Evolutionary conservation across 2,329 filamentous ascomycete genomes (phyloP), one percentile per base, ranked within the genome.

Genomic region (Xylaria sp.): DNA sequence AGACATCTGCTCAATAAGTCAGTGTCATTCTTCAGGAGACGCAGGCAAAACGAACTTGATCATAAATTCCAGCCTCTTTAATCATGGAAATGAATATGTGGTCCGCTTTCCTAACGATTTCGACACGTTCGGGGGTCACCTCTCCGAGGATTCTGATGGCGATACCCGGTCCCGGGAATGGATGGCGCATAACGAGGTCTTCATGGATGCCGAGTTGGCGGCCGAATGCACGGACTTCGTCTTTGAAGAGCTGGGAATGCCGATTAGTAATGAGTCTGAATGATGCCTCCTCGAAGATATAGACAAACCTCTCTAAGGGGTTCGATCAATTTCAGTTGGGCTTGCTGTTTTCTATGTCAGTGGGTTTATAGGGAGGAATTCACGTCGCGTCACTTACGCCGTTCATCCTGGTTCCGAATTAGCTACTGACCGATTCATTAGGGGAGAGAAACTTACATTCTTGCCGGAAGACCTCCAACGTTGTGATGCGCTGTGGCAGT

Each of bases 111-210:
- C 92, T 83, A 2, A 89, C 93, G 71, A 97, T 96, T 64, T 89
- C 88, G 17, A 97, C 91, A 49, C 91, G 88, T 77, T 94, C 92
- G 2, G 85, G 86, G 1, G 93, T 97, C 15, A 97, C 90, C 74
- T 97, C 94, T 42, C 94, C 94, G 0, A 97, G 83, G 68, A 97
- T 91, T 62, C 93, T 87, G 73, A 96, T 92, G 15, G 88, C 93
- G 69, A 97, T 89, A 60, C 81, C 87, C 0, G 84, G 81, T 2
- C 92, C 92, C 0, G 91, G 91, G 85, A 93, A 94, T 28, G 92
- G 91, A 76, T 94, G 92, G 38, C 92, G 84, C 88, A 89, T 92
- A 63, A 95, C 90, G 7, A 95, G 88, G n/a, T 92, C 87, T 70
- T 92, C 86, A 59, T 89, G 85, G 67, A 94, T 92, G 31, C 89